A percentile compares a stretch with the other conserved stretches of the same genome.
Conservation (phyloP, 441 rosid species). For the Dalechampia spathulata region DNA sequence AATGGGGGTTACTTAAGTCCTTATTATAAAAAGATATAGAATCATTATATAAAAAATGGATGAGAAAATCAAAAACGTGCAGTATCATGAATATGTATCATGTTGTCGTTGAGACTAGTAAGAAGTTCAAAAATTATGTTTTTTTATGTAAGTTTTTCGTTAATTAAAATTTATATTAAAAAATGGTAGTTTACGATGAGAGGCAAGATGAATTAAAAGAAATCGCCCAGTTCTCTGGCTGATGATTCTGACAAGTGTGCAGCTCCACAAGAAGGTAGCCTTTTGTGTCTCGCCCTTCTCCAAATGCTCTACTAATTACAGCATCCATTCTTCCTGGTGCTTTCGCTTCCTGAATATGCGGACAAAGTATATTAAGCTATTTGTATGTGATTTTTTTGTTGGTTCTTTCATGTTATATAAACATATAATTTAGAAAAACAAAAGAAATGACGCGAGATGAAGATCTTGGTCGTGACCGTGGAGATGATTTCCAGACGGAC, state of each 20-base stretch:
- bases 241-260: conserved; percentile 2
- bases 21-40: too few species aligned
- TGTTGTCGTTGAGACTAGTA: too few species aligned
- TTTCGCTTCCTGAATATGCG: background rate
- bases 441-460: conserved; percentile 51
- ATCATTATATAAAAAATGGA: too few species aligned
- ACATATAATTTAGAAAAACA: background rate
- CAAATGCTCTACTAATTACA: background rate
- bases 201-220: too few species aligned
- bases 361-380: background rate
- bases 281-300: conserved; percentile 1
- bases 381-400: background rate
- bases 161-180: too few species aligned
- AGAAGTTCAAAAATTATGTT: too few species aligned
- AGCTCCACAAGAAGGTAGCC: conserved; percentile 3
- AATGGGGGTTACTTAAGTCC: too few species aligned
- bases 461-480: conserved; percentile 52
- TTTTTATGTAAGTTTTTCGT: too few species aligned
- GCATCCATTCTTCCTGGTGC: background rate
- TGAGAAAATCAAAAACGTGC: too few species aligned
- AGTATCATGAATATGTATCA: too few species aligned
- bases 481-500: conserved; percentile 54
- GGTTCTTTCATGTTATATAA: background rate
- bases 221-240: too few species aligned
- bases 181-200: too few species aligned